phyloP scores from a whole-genome alignment of 2,329 filamentous ascomycete genomes.

The Dothideomycetes sp. region DNA sequence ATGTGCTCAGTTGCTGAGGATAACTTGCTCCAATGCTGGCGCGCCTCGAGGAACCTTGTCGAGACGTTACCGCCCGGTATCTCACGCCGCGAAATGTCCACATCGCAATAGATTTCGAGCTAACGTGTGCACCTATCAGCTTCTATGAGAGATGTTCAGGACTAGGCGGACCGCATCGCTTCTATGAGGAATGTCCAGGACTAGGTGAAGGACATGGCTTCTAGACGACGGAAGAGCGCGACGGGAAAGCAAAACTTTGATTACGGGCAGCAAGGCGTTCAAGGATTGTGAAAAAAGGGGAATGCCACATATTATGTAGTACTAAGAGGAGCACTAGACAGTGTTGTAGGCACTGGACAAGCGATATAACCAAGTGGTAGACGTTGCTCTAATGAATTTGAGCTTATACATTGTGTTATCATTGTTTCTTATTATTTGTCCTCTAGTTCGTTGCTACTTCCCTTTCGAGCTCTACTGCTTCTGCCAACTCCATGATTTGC shows the following conservation, averaged over 20 bases:
- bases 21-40: slow-evolving; percentile 84
- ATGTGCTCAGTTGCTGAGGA: slow-evolving; percentile 94
- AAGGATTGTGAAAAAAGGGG: too few relatives aligned
- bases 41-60: slow-evolving; percentile 27
- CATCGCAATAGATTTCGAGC: slow-evolving; percentile 3
- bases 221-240: neutral
- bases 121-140: slow-evolving; percentile 5
- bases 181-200: slow-evolving; percentile 9
- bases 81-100: slow-evolving; percentile 22
- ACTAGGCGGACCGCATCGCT: slow-evolving; percentile 6
- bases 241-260: neutral
- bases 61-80: slow-evolving; percentile 26
- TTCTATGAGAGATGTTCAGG: slow-evolving; percentile 9
- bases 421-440: too few relatives aligned
- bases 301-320: too few relatives aligned
- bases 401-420: too few relatives aligned
- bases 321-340: too few relatives aligned
- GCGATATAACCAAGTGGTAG: too few relatives aligned
- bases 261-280: neutral
- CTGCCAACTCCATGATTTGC: too few relatives aligned
- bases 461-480: too few relatives aligned
- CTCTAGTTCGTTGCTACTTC: too few relatives aligned
- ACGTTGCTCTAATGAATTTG: too few relatives aligned
- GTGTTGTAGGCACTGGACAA: too few relatives aligned
- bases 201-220: slow-evolving; percentile 2